Evolutionary conservation across 2,329 filamentous ascomycete species (phyloP).

Genomic region (Exophiala xenobiotica): DNA sequence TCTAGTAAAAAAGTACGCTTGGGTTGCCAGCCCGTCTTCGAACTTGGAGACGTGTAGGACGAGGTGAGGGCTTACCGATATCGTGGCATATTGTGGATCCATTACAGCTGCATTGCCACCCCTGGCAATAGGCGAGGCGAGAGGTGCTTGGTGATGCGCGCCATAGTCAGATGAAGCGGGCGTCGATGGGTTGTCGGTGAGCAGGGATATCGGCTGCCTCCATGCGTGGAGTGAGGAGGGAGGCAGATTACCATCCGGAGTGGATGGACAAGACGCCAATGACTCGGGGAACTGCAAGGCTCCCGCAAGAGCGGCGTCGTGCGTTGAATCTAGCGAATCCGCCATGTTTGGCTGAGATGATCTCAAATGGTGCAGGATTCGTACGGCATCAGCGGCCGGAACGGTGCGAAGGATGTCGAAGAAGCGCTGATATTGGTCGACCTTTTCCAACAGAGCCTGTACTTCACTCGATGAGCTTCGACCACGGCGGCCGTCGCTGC

Average conservation of each 20-base stretch:
- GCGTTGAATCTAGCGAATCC: not conserved
- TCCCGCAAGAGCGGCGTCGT: not conserved
- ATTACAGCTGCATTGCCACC: not conserved
- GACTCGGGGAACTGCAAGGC: not conserved
- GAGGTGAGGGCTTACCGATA: not conserved
- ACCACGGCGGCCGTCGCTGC: constrained; percentile 7
- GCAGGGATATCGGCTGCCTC: not conserved
- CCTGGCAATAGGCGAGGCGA: not conserved
- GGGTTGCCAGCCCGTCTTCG: not conserved
- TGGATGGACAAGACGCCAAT: not conserved
- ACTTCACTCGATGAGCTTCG: constrained; percentile 1
- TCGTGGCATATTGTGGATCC: not conserved
- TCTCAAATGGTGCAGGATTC: constrained; percentile 1
- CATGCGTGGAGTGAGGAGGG: not conserved
- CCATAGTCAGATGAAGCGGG: not conserved
- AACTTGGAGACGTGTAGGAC: too few species aligned
- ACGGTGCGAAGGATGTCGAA: constrained; percentile 5
- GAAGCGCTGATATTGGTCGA: constrained; percentile 9
- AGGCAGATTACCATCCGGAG: not conserved
- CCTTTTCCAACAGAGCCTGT: constrained; percentile 3
- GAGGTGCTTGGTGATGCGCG: not conserved
- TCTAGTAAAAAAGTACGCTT: too few species aligned
- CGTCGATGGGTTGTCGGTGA: not conserved
- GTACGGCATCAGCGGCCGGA: not conserved
- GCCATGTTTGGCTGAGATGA: not conserved